Base-by-base conservation (phyloP, 495 filamentous ascomycete genomes). In the Aspergillus egyptiacus region DNA sequence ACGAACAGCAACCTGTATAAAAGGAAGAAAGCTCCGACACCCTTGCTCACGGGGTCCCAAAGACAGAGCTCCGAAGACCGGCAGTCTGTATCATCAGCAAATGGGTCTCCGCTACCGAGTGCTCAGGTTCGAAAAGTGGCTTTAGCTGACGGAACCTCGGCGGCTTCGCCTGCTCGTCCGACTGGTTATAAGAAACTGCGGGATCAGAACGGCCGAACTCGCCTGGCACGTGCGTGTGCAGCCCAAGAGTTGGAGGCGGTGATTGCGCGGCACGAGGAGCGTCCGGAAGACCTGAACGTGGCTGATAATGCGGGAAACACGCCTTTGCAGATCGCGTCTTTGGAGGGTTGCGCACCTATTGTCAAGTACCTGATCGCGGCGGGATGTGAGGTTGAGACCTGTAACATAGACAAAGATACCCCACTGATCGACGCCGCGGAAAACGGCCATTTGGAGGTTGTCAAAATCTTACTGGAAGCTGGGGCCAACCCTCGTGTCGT, bases 341-440 rank as follows among this genome's bases (percentile, higher is more conserved):
- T 98, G 13, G 81, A 90, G 53, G 93, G 93, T 6, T 82, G 82
- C 59, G 79, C 78, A 5, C 80, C 89, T 30, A 86, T 96, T 46
- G 93, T 79, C 20, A 70, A 73, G 50, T 72, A 76, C 38, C 74
- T 98, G 9, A 74, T 97, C 46, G 76, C 84, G 6, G 80, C 85
- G 42, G 87, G 88, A 20, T 95, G 89, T 65, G 83, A 88, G 45
- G 79, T 89, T 11, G 84, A 96, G 53, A 81, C 76, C 8, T 89
- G 87, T 59, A 85, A 90, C 39, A 76, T 79, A 41, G 87, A 95
- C 57, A 85, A 85, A 60, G 93, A 98, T 54, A 96, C 93, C 0
- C 94, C 93, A 15, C 74, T 98, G 25, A 86, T 97, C 33, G 93
- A 98, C 72, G 93, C 93, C 0, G 86, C 96, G 22, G 91, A 96